Evolutionary conservation across 108 stramenopile genomes (phyloP).

Genomic region (Hondaea fermentalgiana): DNA sequence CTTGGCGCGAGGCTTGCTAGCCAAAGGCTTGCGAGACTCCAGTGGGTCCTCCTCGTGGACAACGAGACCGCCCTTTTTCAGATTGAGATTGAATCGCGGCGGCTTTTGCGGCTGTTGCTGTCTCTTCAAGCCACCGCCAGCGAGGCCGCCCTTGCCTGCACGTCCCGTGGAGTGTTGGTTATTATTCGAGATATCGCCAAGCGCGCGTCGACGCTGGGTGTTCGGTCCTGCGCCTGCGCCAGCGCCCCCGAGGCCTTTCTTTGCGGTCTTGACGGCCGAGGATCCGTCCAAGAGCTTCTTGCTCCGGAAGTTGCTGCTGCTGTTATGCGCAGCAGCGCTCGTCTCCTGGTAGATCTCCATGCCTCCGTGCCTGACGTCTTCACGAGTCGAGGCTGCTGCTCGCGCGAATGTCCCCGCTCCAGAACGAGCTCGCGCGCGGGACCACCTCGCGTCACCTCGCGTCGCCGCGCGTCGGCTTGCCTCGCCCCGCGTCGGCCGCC

Average conservation of each 20-base stretch:
- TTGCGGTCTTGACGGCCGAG: background rate
- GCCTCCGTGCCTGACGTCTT: background rate
- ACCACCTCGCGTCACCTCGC: background rate
- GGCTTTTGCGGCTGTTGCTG: background rate
- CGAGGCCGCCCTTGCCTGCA: background rate
- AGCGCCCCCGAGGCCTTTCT: background rate
- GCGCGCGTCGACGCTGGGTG: background rate
- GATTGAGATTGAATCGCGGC: background rate
- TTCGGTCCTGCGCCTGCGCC: background rate
- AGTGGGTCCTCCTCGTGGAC: background rate
- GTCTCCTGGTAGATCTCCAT: background rate
- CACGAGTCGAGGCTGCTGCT: background rate
- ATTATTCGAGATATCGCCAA: conserved; percentile 15
- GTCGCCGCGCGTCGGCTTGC: background rate
- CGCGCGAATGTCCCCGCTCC: background rate
- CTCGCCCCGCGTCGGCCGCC: no score
- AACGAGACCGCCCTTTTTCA: background rate
- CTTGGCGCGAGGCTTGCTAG: background rate
- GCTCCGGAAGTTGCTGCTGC: background rate
- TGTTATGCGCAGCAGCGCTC: no score
- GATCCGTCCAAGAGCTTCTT: background rate
- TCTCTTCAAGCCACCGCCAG: background rate
- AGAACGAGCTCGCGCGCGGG: background rate
- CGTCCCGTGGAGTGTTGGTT: background rate
- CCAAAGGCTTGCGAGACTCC: background rate